A percentile compares a stretch with the other conserved stretches of the same genome.
phyloP scores from a whole-genome alignment of 1,284 basidiomycete genomes.

The Apiotrichum montevideense region DNA sequence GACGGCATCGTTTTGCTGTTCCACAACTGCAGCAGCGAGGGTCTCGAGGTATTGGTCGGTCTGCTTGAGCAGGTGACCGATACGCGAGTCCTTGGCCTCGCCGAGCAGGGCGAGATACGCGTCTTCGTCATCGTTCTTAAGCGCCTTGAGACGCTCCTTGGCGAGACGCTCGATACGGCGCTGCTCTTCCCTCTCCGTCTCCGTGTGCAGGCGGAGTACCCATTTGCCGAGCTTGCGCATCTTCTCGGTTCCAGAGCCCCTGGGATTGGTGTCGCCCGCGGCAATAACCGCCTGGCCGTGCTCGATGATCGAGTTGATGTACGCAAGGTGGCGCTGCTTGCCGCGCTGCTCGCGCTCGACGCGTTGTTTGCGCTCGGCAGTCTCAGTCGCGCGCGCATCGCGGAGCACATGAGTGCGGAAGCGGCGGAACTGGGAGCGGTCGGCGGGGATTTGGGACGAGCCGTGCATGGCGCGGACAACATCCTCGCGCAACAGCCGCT shows the following conservation, averaged over 20 bases:
- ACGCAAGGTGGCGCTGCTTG: constrained; percentile 94
- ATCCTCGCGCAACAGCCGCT: constrained; percentile 75
- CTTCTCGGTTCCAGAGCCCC: constrained; percentile 38
- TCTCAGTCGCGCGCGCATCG: constrained; percentile 85
- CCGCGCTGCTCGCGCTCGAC: constrained; percentile 86
- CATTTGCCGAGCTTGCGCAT: constrained; percentile 47
- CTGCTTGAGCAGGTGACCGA: constrained; percentile 90
- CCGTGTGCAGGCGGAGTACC: constrained; percentile 50
- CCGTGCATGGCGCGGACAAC: constrained; percentile 83
- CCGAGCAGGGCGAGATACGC: constrained; percentile 99
- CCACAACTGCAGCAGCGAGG: constrained; percentile 86
- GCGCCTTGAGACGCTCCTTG: constrained; percentile 96
- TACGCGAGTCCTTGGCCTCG: constrained; percentile 98
- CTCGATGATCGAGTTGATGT: constrained; percentile 77
- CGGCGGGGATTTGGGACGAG: constrained; percentile 82
- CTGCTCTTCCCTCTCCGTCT: constrained; percentile 53
- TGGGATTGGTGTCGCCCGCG: constrained; percentile 47
- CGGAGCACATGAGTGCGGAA: constrained; percentile 80
- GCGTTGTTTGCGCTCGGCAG: constrained; percentile 85
- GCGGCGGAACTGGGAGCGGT: constrained; percentile 85
- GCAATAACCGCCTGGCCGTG: constrained; percentile 74
- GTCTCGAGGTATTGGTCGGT: constrained; percentile 94
- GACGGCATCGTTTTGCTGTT: constrained; percentile 78
- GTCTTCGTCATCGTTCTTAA: constrained; percentile 98
- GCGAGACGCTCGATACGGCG: constrained; percentile 84